These are phyloP conservation scores for Nectriaceae sp. DNA, from an alignment of 2,329 filamentous ascomycete genomes.

Conservation along the genomic window DNA sequence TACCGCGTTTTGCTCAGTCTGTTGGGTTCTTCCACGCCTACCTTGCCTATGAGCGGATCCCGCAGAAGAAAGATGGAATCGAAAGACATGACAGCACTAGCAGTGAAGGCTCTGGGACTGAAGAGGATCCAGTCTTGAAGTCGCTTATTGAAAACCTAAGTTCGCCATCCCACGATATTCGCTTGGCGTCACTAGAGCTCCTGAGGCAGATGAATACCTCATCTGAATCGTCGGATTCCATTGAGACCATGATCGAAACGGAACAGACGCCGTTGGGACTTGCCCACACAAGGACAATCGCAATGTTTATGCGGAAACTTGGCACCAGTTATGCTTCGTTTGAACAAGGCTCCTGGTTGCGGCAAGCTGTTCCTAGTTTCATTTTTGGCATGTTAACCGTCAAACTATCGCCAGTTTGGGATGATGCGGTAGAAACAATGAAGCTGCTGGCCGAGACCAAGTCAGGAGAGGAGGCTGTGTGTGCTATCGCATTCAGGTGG, in stretches of 20 bases:
- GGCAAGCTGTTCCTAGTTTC: constrained; percentile 74
- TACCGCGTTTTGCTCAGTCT: constrained; percentile 65
- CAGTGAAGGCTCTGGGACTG: constrained; percentile 44
- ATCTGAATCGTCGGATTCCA: constrained; percentile 24
- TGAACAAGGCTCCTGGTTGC: constrained; percentile 63
- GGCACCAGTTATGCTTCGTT: constrained; percentile 63
- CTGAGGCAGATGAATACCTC: constrained; percentile 57
- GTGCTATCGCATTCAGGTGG: constrained; percentile 77
- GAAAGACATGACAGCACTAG: constrained; percentile 35
- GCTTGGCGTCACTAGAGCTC: constrained; percentile 72
- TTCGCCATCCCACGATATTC: constrained; percentile 72
- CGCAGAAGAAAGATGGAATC: constrained; percentile 15
- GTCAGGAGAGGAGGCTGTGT: constrained; percentile 71
- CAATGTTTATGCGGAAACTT: constrained; percentile 84
- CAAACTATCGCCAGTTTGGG: constrained; percentile 83
- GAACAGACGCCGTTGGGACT: constrained; percentile 80
- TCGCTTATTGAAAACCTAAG: constrained; percentile 74
- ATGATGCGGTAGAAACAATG: constrained; percentile 75
- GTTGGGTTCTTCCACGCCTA: constrained; percentile 67
- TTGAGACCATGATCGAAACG: constrained; percentile 68
- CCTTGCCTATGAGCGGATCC: constrained; percentile 53
- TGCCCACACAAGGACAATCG: constrained; percentile 73
- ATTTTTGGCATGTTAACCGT: constrained; percentile 89
- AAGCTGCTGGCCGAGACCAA: constrained; percentile 72
- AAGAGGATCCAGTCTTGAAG: constrained; percentile 62